Evolutionary conservation across 2,329 filamentous ascomycete species (phyloP).

Genomic region (Sclerotinia subarctica): DNA sequence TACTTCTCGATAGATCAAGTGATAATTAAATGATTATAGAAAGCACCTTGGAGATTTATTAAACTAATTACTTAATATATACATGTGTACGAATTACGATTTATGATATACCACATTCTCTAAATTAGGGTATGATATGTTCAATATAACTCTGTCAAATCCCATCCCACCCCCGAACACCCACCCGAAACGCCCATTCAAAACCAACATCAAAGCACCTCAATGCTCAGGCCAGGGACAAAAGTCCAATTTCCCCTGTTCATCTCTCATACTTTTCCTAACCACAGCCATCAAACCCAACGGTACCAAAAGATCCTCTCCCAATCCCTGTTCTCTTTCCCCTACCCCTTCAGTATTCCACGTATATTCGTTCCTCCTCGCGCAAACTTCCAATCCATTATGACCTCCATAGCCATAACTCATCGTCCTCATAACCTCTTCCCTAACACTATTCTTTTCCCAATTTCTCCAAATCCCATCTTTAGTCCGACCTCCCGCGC

Average conservation of each 20-base stretch:
- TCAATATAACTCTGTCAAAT: neutral
- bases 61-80: neutral
- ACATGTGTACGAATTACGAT: no score
- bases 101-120: neutral
- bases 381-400: neutral
- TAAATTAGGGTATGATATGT: neutral
- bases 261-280: neutral
- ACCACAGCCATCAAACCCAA: conserved; percentile 15
- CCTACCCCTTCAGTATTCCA: neutral
- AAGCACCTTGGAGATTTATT: neutral
- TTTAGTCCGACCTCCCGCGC: neutral
- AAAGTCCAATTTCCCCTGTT: neutral
- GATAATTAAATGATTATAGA: neutral
- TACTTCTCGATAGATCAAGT: neutral
- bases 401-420: neutral
- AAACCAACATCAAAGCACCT: neutral
- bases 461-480: neutral
- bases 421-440: neutral
- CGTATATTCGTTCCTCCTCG: neutral
- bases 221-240: neutral
- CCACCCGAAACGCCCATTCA: neutral
- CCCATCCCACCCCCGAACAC: neutral
- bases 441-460: neutral
- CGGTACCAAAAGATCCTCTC: conserved; percentile 6
- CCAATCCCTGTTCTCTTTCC: neutral